Evolutionary conservation across 169 alveolate species (phyloP).

Genomic region (Babesia sp.): DNA sequence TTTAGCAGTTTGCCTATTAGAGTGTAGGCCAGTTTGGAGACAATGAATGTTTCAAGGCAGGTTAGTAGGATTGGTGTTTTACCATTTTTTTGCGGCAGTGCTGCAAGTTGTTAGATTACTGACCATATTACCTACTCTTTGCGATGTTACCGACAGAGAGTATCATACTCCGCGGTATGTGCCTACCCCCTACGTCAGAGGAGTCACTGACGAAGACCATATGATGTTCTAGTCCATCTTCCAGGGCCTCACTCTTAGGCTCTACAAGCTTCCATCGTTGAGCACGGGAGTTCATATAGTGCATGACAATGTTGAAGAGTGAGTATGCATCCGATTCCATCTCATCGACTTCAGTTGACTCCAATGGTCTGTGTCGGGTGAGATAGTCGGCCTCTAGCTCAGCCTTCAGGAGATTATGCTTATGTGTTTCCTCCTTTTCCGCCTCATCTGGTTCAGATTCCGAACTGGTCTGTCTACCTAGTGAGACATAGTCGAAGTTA

Average conservation of each 20-base stretch:
- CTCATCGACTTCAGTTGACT: constrained; percentile 48
- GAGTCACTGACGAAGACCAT: constrained; percentile 59
- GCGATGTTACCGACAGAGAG: constrained; percentile 61
- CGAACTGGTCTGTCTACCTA: constrained; percentile 17
- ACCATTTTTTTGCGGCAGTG: constrained; percentile 45
- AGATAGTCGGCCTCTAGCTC: constrained; percentile 59
- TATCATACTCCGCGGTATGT: constrained; percentile 57
- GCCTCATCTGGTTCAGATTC: neutral
- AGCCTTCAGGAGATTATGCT: constrained; percentile 36
- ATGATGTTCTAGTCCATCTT: constrained; percentile 48
- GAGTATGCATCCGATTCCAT: constrained; percentile 52
- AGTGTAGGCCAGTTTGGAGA: constrained; percentile 41
- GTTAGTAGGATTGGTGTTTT: constrained; percentile 64
- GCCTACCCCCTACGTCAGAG: constrained; percentile 18
- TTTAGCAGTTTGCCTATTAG: constrained; percentile 41
- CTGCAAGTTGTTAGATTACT: neutral
- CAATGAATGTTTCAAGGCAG: constrained; percentile 63
- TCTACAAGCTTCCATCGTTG: constrained; percentile 56
- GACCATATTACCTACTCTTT: constrained; percentile 33
- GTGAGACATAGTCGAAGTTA: constrained; percentile 58
- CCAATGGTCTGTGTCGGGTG: constrained; percentile 61
- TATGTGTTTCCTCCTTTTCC: constrained; percentile 11
- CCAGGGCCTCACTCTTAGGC: constrained; percentile 51
- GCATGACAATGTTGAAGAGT: constrained; percentile 56
- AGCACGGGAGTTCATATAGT: constrained; percentile 33